Base-by-base conservation (phyloP, 805 yeast species). In the Wickerhamomyces bovis region DNA sequence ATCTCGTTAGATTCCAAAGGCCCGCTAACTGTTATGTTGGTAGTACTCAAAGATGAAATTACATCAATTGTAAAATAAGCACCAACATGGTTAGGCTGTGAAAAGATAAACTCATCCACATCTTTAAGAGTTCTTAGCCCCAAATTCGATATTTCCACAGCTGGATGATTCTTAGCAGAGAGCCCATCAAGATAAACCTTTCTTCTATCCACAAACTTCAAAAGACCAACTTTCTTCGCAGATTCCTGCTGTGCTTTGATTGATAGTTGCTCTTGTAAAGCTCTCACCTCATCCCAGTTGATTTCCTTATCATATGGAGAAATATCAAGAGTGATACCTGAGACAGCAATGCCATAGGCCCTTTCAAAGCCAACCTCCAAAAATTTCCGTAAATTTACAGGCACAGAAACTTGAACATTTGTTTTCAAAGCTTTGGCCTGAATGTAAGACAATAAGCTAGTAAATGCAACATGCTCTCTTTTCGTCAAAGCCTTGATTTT, bases 41-140 rank as follows among this genome's bases (percentile, higher is more conserved):
- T 26, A 13, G 7, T 2, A 6, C 8, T 30, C 9, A 18, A 21
- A 7, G 53, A 39, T 4, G 51, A 50, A 6, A 47, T 22, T n/a
- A 50, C 45, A 16, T 50, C 43, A 22, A 42, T 47, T 22, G 45
- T 35, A 13, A 50, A 38, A 6, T 44, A 28, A 7, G 48, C 35
- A 1, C 51, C 51, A 6, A 41, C 13, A 18, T 36, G 40, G 20
- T 50, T 50, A 4, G 53, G 51, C 20, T 50, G 53, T 2, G 53
- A 39, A 16, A 50, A 50, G 5, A 44, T n/a, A 13, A 44, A 40
- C 26, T 50, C 46, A 18, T 47, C 46, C 13, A 47, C 36, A 5
- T 20, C 28, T 4, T 30, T 21, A 10, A 8, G 10, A 2, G 30
- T 13, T 16, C 47, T 23, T n/a, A 28, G 26, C 6, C 51, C 51